Percentiles rank a stretch among this genome's conserved stretches.
These are phyloP conservation scores for Scutellaria barbata DNA, from an alignment of 257 asterid genomes.

Conservation along the genomic window DNA sequence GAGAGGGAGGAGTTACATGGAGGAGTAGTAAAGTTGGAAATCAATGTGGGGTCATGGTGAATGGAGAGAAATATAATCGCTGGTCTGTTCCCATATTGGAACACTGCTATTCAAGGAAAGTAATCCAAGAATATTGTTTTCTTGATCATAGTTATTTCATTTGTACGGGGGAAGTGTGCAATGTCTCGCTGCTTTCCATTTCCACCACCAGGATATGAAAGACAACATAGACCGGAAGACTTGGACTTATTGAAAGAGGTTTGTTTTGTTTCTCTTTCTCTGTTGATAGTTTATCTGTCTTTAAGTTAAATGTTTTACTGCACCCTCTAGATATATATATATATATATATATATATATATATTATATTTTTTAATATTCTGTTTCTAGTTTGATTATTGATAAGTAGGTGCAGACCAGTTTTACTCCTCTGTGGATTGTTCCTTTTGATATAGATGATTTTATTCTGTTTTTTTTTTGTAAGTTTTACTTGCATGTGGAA, in stretches of 20 bases:
- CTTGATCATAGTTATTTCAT: constrained; percentile 34
- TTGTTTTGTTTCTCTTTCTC: constrained; percentile 33
- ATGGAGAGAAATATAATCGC: constrained; percentile 58
- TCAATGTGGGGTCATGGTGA: constrained; percentile 77
- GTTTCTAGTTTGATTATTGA: constrained; percentile 18
- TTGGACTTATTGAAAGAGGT: constrained; percentile 71
- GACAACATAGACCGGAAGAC: constrained; percentile 66
- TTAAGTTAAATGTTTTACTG: constrained; percentile 2
- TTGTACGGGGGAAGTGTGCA: constrained; percentile 51
- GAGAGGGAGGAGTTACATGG: constrained; percentile 31
- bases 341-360: too few species aligned
- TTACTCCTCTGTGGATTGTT: constrained; percentile 15
- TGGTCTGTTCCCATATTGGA: constrained; percentile 58
- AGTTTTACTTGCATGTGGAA: too few species aligned
- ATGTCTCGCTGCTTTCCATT: constrained; percentile 98
- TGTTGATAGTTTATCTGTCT: constrained; percentile 15
- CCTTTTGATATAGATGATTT: constrained; percentile 10
- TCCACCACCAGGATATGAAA: constrained; percentile 94
- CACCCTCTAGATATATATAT: constrained; percentile 1
- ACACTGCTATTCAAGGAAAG: constrained; percentile 45
- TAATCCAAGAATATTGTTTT: constrained; percentile 47
- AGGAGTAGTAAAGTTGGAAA: constrained; percentile 51
- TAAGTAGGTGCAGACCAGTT: constrained; percentile 1
- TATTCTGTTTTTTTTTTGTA: neutral
- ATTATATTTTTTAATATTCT: neutral